A percentile compares a stretch with the other conserved stretches of the same genome.
These are phyloP conservation scores for Glonium stellatum DNA, from an alignment of 495 filamentous ascomycete genomes.

Conservation along the genomic window DNA sequence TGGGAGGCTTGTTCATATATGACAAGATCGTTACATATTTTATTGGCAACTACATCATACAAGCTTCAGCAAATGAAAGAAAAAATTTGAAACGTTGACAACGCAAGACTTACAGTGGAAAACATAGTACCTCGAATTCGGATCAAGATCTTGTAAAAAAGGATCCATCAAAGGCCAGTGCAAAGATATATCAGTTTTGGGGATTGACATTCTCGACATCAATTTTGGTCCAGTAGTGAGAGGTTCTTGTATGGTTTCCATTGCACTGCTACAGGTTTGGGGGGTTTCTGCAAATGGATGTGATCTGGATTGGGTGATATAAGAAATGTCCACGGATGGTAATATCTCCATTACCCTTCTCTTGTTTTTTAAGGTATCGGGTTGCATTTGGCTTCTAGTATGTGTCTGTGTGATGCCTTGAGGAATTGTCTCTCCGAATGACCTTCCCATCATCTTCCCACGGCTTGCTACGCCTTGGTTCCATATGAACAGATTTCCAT, in stretches of 20 bases:
- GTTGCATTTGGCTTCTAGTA: no score
- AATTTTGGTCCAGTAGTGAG: no score
- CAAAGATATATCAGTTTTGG: background rate
- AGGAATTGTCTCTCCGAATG: conserved; percentile 20
- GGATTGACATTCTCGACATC: no score
- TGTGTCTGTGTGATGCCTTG: conserved; percentile 9
- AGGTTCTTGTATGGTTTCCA: background rate
- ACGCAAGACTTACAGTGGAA: no score
- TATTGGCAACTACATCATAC: no score
- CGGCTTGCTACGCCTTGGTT: conserved; percentile 37
- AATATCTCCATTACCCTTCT: no score
- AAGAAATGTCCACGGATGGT: background rate
- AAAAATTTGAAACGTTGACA: no score
- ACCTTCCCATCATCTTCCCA: conserved; percentile 43
- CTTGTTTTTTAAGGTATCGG: no score
- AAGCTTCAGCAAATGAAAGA: no score
- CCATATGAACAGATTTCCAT: conserved; percentile 39
- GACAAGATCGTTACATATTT: conserved; percentile 22
- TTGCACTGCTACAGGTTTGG: background rate
- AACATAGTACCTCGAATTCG: background rate
- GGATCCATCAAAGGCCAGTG: background rate
- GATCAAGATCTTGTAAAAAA: background rate
- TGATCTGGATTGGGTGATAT: background rate
- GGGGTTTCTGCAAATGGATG: background rate
- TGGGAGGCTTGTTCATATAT: conserved; percentile 15